Evolutionary conservation across 352 stramenopile genomes (phyloP).

Genomic region (Phytopythium kandeliae): DNA sequence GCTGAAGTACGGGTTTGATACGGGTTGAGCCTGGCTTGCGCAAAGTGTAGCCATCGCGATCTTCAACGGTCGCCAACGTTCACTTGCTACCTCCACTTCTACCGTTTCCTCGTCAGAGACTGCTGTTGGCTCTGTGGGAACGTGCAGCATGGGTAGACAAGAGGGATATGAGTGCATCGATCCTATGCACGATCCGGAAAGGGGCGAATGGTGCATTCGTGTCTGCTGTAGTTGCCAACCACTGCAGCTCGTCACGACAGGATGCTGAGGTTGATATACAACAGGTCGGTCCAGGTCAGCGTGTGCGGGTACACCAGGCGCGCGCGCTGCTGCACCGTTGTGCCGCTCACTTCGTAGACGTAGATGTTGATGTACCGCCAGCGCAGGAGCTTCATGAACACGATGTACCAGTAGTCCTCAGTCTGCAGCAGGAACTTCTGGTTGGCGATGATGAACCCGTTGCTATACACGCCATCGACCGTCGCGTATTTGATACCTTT

Average conservation of each 20-base stretch:
- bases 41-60: background rate
- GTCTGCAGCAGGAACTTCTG: slow-evolving; percentile 43
- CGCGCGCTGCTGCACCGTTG: slow-evolving; percentile 27
- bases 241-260: slow-evolving; percentile 31
- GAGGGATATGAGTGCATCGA: too few species aligned
- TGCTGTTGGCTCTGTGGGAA: too few species aligned
- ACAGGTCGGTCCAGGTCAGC: slow-evolving; percentile 27
- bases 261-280: slow-evolving; percentile 24
- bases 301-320: slow-evolving; percentile 39
- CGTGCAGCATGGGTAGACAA: too few species aligned
- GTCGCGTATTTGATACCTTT: slow-evolving; percentile 41
- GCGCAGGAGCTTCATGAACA: slow-evolving; percentile 37
- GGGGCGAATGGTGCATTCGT: too few species aligned
- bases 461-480: slow-evolving; percentile 50
- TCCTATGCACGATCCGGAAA: too few species aligned
- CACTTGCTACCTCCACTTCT: too few species aligned
- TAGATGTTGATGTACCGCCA: slow-evolving; percentile 36
- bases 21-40: too few species aligned
- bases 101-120: too few species aligned
- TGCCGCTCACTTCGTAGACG: slow-evolving; percentile 31
- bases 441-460: slow-evolving; percentile 49
- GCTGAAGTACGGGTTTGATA: background rate
- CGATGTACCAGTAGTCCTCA: slow-evolving; percentile 28
- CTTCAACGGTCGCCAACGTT: slow-evolving; percentile 1
- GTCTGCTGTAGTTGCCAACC: too few species aligned